These are phyloP conservation scores for Ceratonia siliqua DNA, from an alignment of 306 rosid species.

Conservation along the genomic window DNA sequence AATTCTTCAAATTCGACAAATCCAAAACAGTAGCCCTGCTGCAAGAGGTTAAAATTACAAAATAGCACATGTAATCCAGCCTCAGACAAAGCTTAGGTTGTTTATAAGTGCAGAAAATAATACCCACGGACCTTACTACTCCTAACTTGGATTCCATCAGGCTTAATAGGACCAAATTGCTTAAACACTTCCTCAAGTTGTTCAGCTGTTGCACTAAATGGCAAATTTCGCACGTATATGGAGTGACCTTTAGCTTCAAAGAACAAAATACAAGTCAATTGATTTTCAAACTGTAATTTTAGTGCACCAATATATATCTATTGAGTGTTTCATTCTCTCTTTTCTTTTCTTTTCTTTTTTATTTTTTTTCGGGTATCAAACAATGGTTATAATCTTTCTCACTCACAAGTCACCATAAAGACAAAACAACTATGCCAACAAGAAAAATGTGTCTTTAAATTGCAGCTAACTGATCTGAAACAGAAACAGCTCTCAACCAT, in stretches of 20 bases:
- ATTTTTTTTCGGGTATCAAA: neutral
- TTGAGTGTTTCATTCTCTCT: conserved; percentile 1
- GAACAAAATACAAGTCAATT: conserved; percentile 23
- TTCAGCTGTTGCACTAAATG: conserved; percentile 61
- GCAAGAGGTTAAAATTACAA: conserved; percentile 41
- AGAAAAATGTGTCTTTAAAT: conserved; percentile 7
- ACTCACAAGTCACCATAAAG: conserved; percentile 23
- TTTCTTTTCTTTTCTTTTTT: conserved; percentile 7
- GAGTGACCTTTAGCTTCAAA: conserved; percentile 87
- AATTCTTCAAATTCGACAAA: conserved; percentile 79
- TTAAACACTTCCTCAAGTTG: conserved; percentile 62
- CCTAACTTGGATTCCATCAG: conserved; percentile 70
- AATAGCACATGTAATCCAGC: conserved; percentile 29
- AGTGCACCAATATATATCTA: conserved; percentile 18
- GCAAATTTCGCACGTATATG: conserved; percentile 86
- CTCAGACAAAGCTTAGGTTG: conserved; percentile 29
- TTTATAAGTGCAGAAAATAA: conserved; percentile 19
- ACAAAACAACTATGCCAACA: conserved; percentile 22
- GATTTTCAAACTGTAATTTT: conserved; percentile 35
- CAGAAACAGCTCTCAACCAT: conserved; percentile 1
- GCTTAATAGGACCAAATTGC: conserved; percentile 67
- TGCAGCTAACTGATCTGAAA: conserved; percentile 12
- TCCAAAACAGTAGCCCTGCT: conserved; percentile 92
- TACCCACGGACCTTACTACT: conserved; percentile 58
- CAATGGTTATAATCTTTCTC: conserved; percentile 15